phyloP scores from a whole-genome alignment of 495 filamentous ascomycete species.

The Neurospora hispaniola region DNA sequence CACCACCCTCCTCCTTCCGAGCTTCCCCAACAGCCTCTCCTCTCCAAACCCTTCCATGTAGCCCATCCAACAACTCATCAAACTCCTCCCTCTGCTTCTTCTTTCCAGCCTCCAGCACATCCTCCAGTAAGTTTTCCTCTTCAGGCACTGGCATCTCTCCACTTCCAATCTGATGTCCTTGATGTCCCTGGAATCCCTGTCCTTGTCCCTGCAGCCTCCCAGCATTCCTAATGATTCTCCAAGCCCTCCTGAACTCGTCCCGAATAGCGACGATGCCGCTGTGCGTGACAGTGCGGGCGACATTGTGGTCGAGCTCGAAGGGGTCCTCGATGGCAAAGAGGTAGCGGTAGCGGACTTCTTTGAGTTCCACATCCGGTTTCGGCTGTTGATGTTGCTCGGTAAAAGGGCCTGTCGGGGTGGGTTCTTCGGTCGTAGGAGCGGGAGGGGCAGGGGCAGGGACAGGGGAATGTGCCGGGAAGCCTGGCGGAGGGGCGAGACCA shows the following conservation, averaged over 20 bases:
- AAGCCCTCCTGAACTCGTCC: constrained; percentile 69
- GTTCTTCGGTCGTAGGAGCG: not conserved
- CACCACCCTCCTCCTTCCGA: not conserved
- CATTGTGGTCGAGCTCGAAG: constrained; percentile 74
- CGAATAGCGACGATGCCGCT: constrained; percentile 64
- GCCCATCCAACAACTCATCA: not conserved
- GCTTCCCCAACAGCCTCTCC: not conserved
- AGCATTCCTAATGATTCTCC: constrained; percentile 45
- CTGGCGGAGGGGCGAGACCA: not conserved
- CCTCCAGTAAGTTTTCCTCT: not conserved
- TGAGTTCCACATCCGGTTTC: constrained; percentile 26
- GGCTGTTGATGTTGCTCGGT: not conserved
- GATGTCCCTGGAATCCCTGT: not conserved
- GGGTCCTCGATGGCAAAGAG: constrained; percentile 82
- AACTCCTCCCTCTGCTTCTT: not conserved
- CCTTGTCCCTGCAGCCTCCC: constrained; percentile 8
- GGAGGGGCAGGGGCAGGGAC: not conserved
- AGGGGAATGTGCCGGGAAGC: not conserved
- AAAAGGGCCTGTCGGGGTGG: not conserved
- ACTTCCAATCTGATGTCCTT: not conserved
- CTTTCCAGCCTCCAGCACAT: not conserved
- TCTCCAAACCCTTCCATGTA: not conserved
- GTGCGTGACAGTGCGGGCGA: constrained; percentile 69
- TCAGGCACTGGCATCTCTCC: not conserved
- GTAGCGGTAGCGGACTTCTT: constrained; percentile 65